Evolutionary conservation across 768 basidiomycete species (phyloP), one percentile per base, ranked within the genome.

Genomic region (Neoboletus brunneissimus): DNA sequence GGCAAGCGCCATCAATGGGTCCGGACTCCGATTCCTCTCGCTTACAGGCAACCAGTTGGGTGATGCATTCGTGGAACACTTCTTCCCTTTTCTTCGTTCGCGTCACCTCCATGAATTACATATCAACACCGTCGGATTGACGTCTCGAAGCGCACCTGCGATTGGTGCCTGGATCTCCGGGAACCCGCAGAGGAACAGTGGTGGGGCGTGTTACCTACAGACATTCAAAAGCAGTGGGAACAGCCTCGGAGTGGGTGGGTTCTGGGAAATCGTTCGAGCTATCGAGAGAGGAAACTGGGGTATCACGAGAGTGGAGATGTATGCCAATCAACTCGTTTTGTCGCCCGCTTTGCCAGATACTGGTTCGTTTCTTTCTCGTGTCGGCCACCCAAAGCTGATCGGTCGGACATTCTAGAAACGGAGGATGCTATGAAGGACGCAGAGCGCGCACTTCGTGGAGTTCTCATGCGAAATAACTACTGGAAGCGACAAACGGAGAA

Each of bases 191-290:
- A 44, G 60, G 32, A 57, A 49, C 29, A 44, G 41, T 27, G 55
- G 47, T 16, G 63, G 68, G 32, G 46, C 7, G 18, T 83, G 82
- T 54, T 71, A 72, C 16, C 72, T 88, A 18, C 72, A 76, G 48
- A 74, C 69, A 2, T 72, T 88, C 44, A 80, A 78, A 59, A 76
- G 80, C 55, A 87, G 79, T 65, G 81, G 80, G n/a, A 88, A 88
- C 58, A 68, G 67, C 18, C 73, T 88, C 1, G 82, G 81, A 5
- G 68, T 74, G 32, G 73, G 69, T 0, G 80, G 76, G 1, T 76
- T 85, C 29, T 70, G 70, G 55, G 66, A 75, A 13, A 78, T 88
- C 43, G 67, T 84, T 25, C 70, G 72, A 32, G 78, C 79, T 22
- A 74, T 86, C 7, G 70, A 78, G 55, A 70, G 61, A 32, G 62